Base-by-base conservation (phyloP, 2,329 filamentous ascomycete species). In the Aspergillus luchuensis region DNA sequence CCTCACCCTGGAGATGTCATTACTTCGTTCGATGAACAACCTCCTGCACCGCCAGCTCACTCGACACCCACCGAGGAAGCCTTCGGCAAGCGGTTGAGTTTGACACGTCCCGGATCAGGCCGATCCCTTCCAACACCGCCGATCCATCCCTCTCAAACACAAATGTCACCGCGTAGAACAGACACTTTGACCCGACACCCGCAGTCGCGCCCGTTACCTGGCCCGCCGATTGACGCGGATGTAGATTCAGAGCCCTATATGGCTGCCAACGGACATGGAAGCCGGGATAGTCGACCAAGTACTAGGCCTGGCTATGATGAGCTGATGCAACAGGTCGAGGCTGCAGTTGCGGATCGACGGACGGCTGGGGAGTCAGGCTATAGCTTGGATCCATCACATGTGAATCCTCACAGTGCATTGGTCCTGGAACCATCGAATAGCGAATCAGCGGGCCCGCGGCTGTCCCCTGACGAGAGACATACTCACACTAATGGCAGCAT, bases 131-230 rank as follows among this genome's bases (percentile, higher is more conserved):
- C 81, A 67, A 74, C 76, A 1, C 83, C 84, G 4, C 81, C 84
- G 10, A 79, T 80, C 47, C 81, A 82, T 39, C 82, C 83, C n/a
- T 77, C 76, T 28, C 78, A 81, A 15, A 76, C 81, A 2, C 78
- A 79, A 25, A 76, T 82, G 62, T 80, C 80, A 1, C 82, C 82
- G 15, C 78, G 81, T 58, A 78, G 82, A 64, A 81, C 79, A 2
- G 80, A 82, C 63, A 85, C 84, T 0, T 68, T 83, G 7, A 82
- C 80, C 21, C 81, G 84, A 57, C 85, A 88, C 71, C 85, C 83
- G 7, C 81, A 84, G 51, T 74, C 83, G 8, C 78, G 86, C 23
- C 85, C 86, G 36, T 76, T 87, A n/a, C 86, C 86, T 2, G 84
- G 84, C 0, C 82, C 83, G 8, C 85, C 85, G 1, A 68, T 78